Evolutionary conservation across 805 yeast genomes (phyloP).

Genomic region (Saturnispora gosingensis): DNA sequence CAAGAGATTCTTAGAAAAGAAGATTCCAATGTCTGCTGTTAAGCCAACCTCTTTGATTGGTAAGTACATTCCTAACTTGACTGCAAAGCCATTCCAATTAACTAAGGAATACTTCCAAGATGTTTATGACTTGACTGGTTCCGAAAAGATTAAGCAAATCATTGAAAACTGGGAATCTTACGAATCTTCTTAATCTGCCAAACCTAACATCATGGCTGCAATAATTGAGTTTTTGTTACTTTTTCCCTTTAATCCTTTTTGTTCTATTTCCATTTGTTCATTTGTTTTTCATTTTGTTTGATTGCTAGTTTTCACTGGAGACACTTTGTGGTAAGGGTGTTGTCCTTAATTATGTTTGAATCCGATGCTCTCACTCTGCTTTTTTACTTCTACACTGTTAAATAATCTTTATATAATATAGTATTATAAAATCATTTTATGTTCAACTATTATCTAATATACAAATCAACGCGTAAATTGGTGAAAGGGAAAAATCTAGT

Average conservation of each 20-base stretch:
- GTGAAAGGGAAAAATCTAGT: neutral
- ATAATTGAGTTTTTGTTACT: neutral
- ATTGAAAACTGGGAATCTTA: conserved; percentile 94
- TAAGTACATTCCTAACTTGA: conserved; percentile 96
- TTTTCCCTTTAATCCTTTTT: neutral
- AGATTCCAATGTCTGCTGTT: conserved; percentile 89
- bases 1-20: conserved; percentile 94
- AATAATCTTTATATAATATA: conserved; percentile 1
- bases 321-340: conserved; percentile 14
- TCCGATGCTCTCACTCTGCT: neutral
- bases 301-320: neutral
- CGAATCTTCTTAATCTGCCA: conserved; percentile 34
- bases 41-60: conserved; percentile 89
- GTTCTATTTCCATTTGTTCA: neutral
- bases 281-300: conserved; percentile 2
- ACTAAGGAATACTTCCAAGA: conserved; percentile 96
- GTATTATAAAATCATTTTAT: neutral
- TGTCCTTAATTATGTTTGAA: neutral
- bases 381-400: neutral
- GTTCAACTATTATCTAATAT: neutral
- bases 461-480: neutral
- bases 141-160: conserved; percentile 82
- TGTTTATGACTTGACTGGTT: conserved; percentile 83
- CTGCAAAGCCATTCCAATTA: conserved; percentile 94
- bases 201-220: neutral